A percentile compares a stretch with the other conserved stretches of the same genome.
Evolutionary conservation across 1,284 basidiomycete species (phyloP).

Genomic region (Tylopilus orsonianus): DNA sequence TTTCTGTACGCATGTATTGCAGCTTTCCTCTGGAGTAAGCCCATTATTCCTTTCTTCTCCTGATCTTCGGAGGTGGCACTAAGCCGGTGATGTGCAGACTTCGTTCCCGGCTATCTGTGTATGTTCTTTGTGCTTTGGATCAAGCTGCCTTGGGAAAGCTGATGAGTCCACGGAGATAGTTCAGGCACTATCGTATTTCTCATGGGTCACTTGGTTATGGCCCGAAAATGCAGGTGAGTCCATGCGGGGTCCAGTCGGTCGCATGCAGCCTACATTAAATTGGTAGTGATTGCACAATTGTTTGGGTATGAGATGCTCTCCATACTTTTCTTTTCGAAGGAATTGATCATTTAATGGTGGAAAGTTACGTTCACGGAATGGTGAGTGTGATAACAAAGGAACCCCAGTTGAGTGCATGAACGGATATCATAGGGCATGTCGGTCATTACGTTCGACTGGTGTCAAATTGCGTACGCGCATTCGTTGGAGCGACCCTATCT

Average conservation of each 20-base stretch:
- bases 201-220: slow-evolving; percentile 56
- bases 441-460: slow-evolving; percentile 52
- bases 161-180: slow-evolving; percentile 20
- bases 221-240: slow-evolving; percentile 36
- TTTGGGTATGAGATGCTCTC: slow-evolving; percentile 37
- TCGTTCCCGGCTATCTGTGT: slow-evolving; percentile 47
- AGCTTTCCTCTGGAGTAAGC: slow-evolving; percentile 47
- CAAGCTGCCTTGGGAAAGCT: not conserved
- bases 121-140: slow-evolving; percentile 1
- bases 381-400: slow-evolving; percentile 15
- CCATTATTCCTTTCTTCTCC: slow-evolving; percentile 6
- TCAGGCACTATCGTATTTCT: slow-evolving; percentile 46
- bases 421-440: slow-evolving; percentile 40
- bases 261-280: not conserved
- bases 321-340: not conserved
- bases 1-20: slow-evolving; percentile 44
- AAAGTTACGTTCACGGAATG: slow-evolving; percentile 40
- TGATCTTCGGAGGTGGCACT: not conserved
- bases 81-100: slow-evolving; percentile 26
- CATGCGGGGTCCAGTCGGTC: not conserved
- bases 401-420: not conserved
- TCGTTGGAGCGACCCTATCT: no score
- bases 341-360: not conserved
- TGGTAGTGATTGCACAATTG: slow-evolving; percentile 32
- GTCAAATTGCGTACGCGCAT: slow-evolving; percentile 41